These are phyloP conservation scores for Metarhizium rileyi DNA, from an alignment of 2,329 filamentous ascomycete species.

Conservation along the genomic window DNA sequence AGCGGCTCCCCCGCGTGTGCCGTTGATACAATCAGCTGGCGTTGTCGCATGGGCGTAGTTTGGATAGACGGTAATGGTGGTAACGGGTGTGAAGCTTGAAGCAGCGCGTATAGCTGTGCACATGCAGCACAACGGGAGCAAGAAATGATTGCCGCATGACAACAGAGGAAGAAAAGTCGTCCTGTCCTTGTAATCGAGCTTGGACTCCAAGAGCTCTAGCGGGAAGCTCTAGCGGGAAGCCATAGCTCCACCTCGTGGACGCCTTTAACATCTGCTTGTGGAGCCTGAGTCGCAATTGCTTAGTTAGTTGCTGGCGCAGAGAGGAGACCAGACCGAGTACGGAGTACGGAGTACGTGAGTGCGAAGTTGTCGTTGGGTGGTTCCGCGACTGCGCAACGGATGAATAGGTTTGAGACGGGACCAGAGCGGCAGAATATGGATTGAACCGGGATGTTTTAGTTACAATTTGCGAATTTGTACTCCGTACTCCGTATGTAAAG, in stretches of 20 bases:
- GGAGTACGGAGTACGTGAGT: too few species aligned
- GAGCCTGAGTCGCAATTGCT: neutral
- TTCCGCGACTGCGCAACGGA: too few species aligned
- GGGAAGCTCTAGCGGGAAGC: neutral
- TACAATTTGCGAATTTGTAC: too few species aligned
- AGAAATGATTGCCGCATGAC: neutral
- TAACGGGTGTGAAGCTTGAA: neutral
- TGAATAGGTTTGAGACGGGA: neutral
- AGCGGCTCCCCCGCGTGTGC: neutral
- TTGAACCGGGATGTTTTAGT: too few species aligned
- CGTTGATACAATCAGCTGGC: constrained; percentile 10
- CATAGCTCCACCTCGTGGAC: neutral
- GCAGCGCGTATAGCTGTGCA: neutral
- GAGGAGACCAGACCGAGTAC: too few species aligned
- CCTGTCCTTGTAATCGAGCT: neutral
- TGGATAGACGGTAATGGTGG: neutral
- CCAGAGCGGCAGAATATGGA: neutral
- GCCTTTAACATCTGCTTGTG: neutral
- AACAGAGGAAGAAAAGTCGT: neutral
- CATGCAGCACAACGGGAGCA: neutral
- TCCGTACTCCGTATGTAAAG: too few species aligned
- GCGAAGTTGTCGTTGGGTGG: too few species aligned
- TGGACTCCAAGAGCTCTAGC: neutral
- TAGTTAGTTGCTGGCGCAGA: neutral
- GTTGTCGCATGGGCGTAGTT: constrained; percentile 12